A percentile compares a stretch with the other conserved stretches of the same genome.
phyloP scores from a whole-genome alignment of 192 early-diverging fungal species.

The Funneliformis mosseae region DNA sequence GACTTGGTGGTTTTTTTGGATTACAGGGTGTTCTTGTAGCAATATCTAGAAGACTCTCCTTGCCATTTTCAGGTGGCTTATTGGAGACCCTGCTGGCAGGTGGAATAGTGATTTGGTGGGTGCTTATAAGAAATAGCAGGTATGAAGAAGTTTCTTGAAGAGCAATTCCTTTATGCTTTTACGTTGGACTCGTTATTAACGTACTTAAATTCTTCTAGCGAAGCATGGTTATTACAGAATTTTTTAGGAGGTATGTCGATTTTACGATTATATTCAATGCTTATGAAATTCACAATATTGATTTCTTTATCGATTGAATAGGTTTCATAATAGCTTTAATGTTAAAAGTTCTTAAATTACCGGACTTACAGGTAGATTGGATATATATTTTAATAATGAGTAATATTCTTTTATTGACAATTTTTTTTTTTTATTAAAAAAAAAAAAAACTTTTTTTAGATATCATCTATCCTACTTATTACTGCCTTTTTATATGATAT shows the following conservation, averaged over 20 bases:
- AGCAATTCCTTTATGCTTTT: background rate
- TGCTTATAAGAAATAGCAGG: conserved; percentile 42
- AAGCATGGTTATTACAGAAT: conserved; percentile 47
- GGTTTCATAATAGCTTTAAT: conserved; percentile 44
- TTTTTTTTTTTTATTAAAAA: background rate
- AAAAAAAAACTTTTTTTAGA: conserved; percentile 25
- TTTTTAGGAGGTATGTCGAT: conserved; percentile 39
- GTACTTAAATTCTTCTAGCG: conserved; percentile 18
- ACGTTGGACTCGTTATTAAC: background rate
- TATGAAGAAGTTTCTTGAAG: background rate
- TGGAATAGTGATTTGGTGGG: conserved; percentile 38
- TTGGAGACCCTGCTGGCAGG: conserved; percentile 33
- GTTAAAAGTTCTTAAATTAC: conserved; percentile 41
- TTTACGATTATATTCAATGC: background rate
- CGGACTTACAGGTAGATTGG: conserved; percentile 1
- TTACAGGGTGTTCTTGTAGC: conserved; percentile 39
- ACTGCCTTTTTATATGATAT: conserved; percentile 45
- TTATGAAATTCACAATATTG: background rate
- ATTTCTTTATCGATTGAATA: background rate
- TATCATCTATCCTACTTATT: conserved; percentile 41
- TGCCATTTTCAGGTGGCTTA: conserved; percentile 25
- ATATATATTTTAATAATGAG: background rate
- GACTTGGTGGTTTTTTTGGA: conserved; percentile 44
- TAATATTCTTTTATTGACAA: background rate
- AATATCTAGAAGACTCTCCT: conserved; percentile 32